Evolutionary conservation across 768 basidiomycete species (phyloP).

Genomic region (Dentipellis fragilis): DNA sequence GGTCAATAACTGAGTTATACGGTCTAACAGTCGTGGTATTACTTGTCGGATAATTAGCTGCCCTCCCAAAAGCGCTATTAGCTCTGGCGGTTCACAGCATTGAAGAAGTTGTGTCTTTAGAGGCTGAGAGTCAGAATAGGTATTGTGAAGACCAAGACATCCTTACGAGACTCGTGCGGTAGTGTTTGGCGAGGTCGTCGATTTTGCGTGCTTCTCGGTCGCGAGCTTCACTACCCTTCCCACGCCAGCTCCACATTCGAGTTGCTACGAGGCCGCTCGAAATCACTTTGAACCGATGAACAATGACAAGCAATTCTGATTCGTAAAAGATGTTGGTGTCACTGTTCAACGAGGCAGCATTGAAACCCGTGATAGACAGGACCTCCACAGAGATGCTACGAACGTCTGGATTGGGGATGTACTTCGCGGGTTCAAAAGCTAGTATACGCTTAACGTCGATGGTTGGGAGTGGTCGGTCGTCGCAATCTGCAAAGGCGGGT

Average conservation of each 20-base stretch:
- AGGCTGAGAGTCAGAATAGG: neutral
- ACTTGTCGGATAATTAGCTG: constrained; percentile 71
- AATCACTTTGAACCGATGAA: constrained; percentile 59
- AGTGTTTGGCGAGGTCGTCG: constrained; percentile 61
- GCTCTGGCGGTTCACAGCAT: constrained; percentile 49
- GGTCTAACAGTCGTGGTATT: constrained; percentile 18
- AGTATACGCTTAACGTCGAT: constrained; percentile 42
- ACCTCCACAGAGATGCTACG: constrained; percentile 69
- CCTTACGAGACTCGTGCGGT: constrained; percentile 56
- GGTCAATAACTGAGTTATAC: neutral
- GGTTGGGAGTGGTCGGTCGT: constrained; percentile 34
- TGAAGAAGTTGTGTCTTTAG: constrained; percentile 37
- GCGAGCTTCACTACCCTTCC: constrained; percentile 39
- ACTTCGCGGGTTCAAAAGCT: constrained; percentile 17
- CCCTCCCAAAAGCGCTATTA: constrained; percentile 60
- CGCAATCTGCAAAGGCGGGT: constrained; percentile 12
- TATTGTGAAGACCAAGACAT: neutral
- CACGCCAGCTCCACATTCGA: constrained; percentile 71
- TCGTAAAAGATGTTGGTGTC: constrained; percentile 61
- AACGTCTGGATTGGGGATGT: constrained; percentile 24
- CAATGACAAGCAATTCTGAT: constrained; percentile 54
- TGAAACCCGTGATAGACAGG: constrained; percentile 44
- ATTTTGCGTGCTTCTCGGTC: constrained; percentile 60
- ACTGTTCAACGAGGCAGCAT: constrained; percentile 33
- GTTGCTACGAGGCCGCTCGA: constrained; percentile 58